Base-by-base conservation (phyloP, 2,329 filamentous ascomycete species). In the Aspergillus pseudoglaucus region DNA sequence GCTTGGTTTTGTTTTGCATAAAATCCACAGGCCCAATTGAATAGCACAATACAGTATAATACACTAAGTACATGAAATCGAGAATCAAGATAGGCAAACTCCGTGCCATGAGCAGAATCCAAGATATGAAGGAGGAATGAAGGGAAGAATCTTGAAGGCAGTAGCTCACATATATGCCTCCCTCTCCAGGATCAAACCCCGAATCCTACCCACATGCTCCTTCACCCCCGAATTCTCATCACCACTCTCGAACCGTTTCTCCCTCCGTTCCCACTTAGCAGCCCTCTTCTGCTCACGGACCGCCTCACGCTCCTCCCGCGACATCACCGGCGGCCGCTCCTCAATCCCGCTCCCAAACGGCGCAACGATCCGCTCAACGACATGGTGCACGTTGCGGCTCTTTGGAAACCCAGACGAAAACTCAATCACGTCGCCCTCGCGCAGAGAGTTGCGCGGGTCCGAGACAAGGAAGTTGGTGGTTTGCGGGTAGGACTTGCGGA, bases 1-100 rank as follows among this genome's bases (percentile, higher is more conserved):
- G 10, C 10, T 12, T 30, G 3, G 9, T 76, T 88, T 2, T 89
- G 90, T 0, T 75, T 87, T 0, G 70, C 82, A 43, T 43, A 14
- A 43, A 43, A 14, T 27, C n/a, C 25, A 33, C n/a, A 17, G 25
- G 25, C 10, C 25, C 25, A 30, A 30, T 30, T 30, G 25, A 30
- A 44, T 35, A 18, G 6, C 17, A 32, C 10, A 22, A 9, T 18
- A 35, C 17, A 33, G 35, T 35, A 42, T 42, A 42, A 27, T 42
- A 42, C 40, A 42, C 40, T 30, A 25, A 23, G 23, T 42, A 42
- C 40, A 42, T 42, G 15, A n/a, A 8, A 42, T 41, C 12, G 12
- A 41, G 10, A 41, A 25, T n/a, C 35, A 18, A 10, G 15, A 38
- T 15, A 38, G 35, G 35, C 15, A 17, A 38, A 38, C n/a, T 30